These are phyloP conservation scores for Citrus mangshanensis DNA, from an alignment of 345 rosid species.

Conservation along the genomic window DNA sequence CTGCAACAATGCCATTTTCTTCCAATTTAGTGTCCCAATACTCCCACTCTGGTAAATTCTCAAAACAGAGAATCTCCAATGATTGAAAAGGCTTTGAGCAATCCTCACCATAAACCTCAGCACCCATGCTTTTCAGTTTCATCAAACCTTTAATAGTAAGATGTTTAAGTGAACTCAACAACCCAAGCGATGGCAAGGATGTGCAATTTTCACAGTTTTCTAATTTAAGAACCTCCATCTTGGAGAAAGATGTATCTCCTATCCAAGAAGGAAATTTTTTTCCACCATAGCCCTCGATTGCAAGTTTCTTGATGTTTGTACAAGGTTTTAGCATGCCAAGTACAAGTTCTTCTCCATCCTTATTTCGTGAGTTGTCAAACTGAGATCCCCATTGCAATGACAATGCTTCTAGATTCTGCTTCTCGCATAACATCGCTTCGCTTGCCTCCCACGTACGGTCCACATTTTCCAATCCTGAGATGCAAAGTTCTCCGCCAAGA, in stretches of 20 bases:
- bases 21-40: neutral
- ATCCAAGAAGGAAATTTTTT: neutral
- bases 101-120: neutral
- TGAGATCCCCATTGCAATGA: neutral
- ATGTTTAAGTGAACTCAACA: neutral
- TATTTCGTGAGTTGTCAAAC: neutral
- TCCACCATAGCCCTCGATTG: neutral
- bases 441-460: accelerated
- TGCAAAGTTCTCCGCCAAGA: neutral
- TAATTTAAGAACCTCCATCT: neutral
- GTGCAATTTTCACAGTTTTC: neutral
- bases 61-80: neutral
- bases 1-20: neutral
- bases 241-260: neutral
- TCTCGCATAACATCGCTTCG: neutral
- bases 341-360: neutral
- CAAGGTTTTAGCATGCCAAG: neutral
- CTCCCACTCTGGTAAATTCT: neutral
- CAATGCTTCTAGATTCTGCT: neutral
- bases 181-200: neutral
- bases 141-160: neutral
- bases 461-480: neutral
- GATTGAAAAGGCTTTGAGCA: neutral
- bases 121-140: neutral
- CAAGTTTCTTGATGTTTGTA: neutral